phyloP scores from a whole-genome alignment of 1,284 basidiomycete genomes.

The Trichosporon coremiiforme region DNA sequence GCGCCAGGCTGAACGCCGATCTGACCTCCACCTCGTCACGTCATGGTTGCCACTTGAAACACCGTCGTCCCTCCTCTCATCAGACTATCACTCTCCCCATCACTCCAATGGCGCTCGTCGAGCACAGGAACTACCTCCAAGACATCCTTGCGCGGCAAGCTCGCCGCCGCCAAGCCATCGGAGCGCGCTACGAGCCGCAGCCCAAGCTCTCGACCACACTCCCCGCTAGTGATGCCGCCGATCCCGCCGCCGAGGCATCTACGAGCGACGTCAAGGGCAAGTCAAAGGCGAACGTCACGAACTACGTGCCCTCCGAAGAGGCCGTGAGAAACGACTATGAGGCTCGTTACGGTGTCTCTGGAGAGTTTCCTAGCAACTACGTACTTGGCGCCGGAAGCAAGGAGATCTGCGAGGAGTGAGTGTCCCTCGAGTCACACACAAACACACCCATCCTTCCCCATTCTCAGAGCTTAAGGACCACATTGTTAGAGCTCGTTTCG shows the following conservation, averaged over 20 bases:
- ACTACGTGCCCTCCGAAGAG: slow-evolving; percentile 87
- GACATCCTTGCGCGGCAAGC: slow-evolving; percentile 59
- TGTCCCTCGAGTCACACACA: slow-evolving; percentile 30
- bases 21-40: slow-evolving; percentile 5
- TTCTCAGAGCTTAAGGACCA: no score
- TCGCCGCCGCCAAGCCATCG: slow-evolving; percentile 56
- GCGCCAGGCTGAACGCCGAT: background rate
- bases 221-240: slow-evolving; percentile 58
- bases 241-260: slow-evolving; percentile 33
- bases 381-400: slow-evolving; percentile 82
- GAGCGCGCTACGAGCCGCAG: slow-evolving; percentile 57
- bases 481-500: no score
- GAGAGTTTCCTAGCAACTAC: slow-evolving; percentile 88
- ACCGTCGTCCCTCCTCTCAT: background rate
- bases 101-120: slow-evolving; percentile 50
- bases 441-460: background rate
- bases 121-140: slow-evolving; percentile 59
- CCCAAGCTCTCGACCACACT: slow-evolving; percentile 55
- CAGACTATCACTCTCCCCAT: background rate
- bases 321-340: slow-evolving; percentile 94
- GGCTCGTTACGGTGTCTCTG: slow-evolving; percentile 82
- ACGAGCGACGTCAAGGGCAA: slow-evolving; percentile 14
- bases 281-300: slow-evolving; percentile 52
- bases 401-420: slow-evolving; percentile 88
- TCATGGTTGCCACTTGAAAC: slow-evolving; percentile 10